A percentile compares a stretch with the other conserved stretches of the same genome.
These are phyloP conservation scores for Melastoma malabathricum DNA, from an alignment of 345 rosid species.

Conservation along the genomic window DNA sequence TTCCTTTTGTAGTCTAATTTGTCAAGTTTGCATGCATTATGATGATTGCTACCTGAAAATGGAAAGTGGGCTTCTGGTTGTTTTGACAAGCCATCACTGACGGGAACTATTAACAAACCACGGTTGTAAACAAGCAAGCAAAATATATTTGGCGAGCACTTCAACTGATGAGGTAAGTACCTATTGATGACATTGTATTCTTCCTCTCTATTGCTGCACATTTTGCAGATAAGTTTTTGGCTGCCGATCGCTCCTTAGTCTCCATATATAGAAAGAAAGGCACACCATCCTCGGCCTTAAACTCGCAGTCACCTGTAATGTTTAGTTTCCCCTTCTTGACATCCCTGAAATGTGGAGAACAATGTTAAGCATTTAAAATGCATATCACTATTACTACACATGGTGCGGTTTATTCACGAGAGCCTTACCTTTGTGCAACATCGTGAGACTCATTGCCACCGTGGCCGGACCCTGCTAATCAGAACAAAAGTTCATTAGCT, in stretches of 20 bases:
- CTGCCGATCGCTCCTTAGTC: conserved; percentile 9
- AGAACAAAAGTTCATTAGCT: not conserved
- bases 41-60: conserved; percentile 26
- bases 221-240: conserved; percentile 2
- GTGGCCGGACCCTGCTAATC: not conserved
- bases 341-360: conserved; percentile 14
- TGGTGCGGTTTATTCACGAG: no score
- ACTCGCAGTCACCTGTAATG: conserved; percentile 6
- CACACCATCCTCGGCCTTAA: conserved; percentile 11
- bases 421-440: no score
- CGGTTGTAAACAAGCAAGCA: not conserved
- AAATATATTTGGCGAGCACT: not conserved
- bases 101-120: conserved; percentile 11
- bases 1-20: no score
- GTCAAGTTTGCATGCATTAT: no score
- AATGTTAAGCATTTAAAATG: not conserved
- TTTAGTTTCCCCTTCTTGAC: conserved; percentile 4
- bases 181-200: conserved; percentile 8
- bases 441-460: no score
- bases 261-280: conserved; percentile 26
- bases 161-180: conserved; percentile 3
- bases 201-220: not conserved
- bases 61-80: conserved; percentile 26
- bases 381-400: no score
- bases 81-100: conserved; percentile 21